Base-by-base conservation (phyloP, 2,329 filamentous ascomycete species). In the Pestalotiopsis sp. region DNA sequence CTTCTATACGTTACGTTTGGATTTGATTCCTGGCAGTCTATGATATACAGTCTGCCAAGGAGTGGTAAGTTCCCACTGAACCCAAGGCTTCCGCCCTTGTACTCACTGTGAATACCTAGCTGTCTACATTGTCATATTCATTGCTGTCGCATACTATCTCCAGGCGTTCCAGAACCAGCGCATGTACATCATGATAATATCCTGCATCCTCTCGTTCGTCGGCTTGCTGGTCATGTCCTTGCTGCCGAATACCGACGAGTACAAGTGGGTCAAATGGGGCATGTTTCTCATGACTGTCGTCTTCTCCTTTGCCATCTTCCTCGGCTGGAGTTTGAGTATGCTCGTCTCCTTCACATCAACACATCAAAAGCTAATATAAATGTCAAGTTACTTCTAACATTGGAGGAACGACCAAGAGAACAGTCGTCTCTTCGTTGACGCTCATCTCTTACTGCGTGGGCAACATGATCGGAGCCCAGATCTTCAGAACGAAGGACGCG, bases 11-110 rank as follows among this genome's bases (percentile, higher is more conserved):
- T 68, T 77, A 3, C 44, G 73, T 78, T 44, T 78, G 72, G 69
- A 67, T 72, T 60, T 77, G 75, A 0, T 78, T 79, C 65, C 20
- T 52, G 44, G 77, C 77, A 6, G 79, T 79, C 66, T 73, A 75
- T 0, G 59, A 73, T 0, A 66, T 78, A 6, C 75, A 79, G 35
- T 78, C 77, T 1, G 69, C 78, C 3, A 66, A 77, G 3, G 75
- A 78, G 67, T 76, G 77, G 1, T 75, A 73, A 0, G 76, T 73
- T 0, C 76, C 76, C 0, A 35, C 75, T 76, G 39, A 72, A 76
- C 64, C 64, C 65, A 14, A 69, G n/a, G 26, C 20, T 13, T 10
- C 30, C 13, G 11, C 22, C 26, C 3, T 22, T 17, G 4, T 26
- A n/a, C 20, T 22, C 59, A 40, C 14, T 17, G 22, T 44, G 11